Percentiles rank a stretch among this genome's conserved stretches.
These are phyloP conservation scores for Arachnomyces sp. DNA, from an alignment of 2,329 filamentous ascomycete species.

Conservation along the genomic window DNA sequence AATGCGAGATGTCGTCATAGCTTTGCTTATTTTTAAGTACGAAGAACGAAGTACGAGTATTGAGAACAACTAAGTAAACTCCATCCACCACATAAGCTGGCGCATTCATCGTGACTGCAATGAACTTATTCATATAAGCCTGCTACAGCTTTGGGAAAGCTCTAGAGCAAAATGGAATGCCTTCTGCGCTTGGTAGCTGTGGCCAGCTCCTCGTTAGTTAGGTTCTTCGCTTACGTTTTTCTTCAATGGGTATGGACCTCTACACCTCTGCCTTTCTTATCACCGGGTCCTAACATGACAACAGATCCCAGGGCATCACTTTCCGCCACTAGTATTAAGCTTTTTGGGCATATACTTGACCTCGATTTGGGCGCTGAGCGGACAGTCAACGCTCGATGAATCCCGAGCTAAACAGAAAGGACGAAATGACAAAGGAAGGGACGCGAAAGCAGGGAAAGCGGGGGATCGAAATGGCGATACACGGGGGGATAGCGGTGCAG, in stretches of 20 bases:
- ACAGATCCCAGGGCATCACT: slow-evolving; percentile 32
- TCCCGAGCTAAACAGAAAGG: slow-evolving; percentile 1
- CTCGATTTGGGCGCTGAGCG: slow-evolving; percentile 20
- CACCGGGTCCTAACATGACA: slow-evolving; percentile 5
- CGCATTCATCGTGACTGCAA: slow-evolving; percentile 1
- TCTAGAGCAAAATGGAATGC: slow-evolving; percentile 21
- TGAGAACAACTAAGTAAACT: too few relatives aligned
- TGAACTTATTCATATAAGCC: too few relatives aligned
- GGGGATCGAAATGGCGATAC: not conserved
- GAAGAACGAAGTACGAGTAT: too few relatives aligned
- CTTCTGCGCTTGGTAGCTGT: slow-evolving; percentile 23
- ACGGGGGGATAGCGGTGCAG: too few relatives aligned
- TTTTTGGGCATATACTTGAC: slow-evolving; percentile 39
- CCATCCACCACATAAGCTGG: too few relatives aligned
- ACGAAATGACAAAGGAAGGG: slow-evolving; percentile 2
- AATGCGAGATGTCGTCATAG: too few relatives aligned
- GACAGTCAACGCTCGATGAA: slow-evolving; percentile 5
- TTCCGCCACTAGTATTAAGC: slow-evolving; percentile 30
- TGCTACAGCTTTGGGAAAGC: too few relatives aligned
- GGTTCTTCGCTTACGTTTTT: slow-evolving; percentile 32
- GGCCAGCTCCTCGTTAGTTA: slow-evolving; percentile 29
- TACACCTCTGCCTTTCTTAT: not conserved
- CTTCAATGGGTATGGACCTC: slow-evolving; percentile 35
- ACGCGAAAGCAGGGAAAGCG: slow-evolving; percentile 2
- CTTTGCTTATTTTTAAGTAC: too few relatives aligned